Evolutionary conservation across 495 filamentous ascomycete genomes (phyloP), one percentile per base, ranked within the genome.

Genomic region (Pseudomonodictys pantanalensis): DNA sequence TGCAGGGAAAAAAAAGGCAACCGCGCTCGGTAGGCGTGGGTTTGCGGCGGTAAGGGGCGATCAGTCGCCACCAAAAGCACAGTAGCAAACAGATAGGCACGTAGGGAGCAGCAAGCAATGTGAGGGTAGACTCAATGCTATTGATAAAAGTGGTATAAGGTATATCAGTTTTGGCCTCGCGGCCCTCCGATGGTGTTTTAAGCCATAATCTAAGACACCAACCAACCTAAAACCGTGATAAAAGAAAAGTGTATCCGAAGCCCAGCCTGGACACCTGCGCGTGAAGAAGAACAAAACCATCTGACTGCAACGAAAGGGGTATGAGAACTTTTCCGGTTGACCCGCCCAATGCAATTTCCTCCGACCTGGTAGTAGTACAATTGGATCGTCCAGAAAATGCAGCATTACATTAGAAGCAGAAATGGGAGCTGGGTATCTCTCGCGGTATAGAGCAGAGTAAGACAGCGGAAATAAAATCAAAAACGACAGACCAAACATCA

Each of bases 391-490:
- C 51, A 44, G 48, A 66, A 54, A 58, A 59, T 58, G 58, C 58
- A 55, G 29, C 47, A 67, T 67, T 67, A 67, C 59, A 63, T 67
- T 64, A 64, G 45, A 62, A 42, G 23, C 49, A 50, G 52, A 54
- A 58, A 60, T 15, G 57, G 32, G 53, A 43, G 58, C 58, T 54
- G 49, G 60, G 60, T n/a, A 53, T 63, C 57, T 63, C 44, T 63
- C 60, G 60, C 60, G 51, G 29, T 52, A 63, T n/a, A 41, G 38
- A 38, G 53, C 45, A 43, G 17, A 38, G 30, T 22, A 2, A 46
- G 60, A 28, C 26, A 50, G 22, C 32, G 47, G 52, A 26, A 45
- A 44, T 44, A 15, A 47, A 5, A 52, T 11, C 38, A 49, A 46
- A 49, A 49, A n/a, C 26, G 52, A 41, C 25, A 59, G 30, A 18